Conservation (phyloP, 331 rosid species). For the Malus hybrid region DNA sequence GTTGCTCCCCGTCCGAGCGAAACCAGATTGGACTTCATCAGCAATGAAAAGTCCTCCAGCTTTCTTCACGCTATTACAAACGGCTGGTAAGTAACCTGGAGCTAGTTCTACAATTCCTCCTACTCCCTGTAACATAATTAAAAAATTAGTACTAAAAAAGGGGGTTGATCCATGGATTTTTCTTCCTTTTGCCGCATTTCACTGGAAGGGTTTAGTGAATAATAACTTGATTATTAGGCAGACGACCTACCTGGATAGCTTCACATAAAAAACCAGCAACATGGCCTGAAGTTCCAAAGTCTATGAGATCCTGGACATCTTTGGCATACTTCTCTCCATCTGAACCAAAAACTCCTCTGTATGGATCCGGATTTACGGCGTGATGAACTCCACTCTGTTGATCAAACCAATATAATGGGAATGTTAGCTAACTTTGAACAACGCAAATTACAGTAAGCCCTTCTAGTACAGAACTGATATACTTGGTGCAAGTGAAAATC, state of each 20-base stretch:
- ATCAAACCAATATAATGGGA: background rate
- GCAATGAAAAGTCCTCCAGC: conserved; percentile 95
- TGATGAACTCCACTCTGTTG: conserved; percentile 89
- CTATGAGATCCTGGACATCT: conserved; percentile 75
- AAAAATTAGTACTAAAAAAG: background rate
- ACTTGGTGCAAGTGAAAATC: background rate
- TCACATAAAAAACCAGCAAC: conserved; percentile 86
- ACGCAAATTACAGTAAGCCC: background rate
- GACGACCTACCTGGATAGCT: conserved; percentile 64
- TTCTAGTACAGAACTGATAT: background rate
- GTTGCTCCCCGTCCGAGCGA: conserved; percentile 84
- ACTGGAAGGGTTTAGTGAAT: background rate
- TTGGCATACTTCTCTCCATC: conserved; percentile 87
- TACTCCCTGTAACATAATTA: conserved; percentile 55
- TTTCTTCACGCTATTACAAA: conserved; percentile 41
- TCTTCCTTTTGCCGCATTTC: background rate
- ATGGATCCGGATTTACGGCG: conserved; percentile 89
- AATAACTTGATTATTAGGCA: background rate
- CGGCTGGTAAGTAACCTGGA: conserved; percentile 84
- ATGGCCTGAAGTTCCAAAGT: conserved; percentile 81
- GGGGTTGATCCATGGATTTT: background rate
- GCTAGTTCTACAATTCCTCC: conserved; percentile 91
- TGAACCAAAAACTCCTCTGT: conserved; percentile 88
- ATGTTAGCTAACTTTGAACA: background rate
- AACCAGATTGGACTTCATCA: conserved; percentile 90